Evolutionary conservation across 1,139 yeast species (phyloP).

Genomic region (Debaryomyces psychrophilus): DNA sequence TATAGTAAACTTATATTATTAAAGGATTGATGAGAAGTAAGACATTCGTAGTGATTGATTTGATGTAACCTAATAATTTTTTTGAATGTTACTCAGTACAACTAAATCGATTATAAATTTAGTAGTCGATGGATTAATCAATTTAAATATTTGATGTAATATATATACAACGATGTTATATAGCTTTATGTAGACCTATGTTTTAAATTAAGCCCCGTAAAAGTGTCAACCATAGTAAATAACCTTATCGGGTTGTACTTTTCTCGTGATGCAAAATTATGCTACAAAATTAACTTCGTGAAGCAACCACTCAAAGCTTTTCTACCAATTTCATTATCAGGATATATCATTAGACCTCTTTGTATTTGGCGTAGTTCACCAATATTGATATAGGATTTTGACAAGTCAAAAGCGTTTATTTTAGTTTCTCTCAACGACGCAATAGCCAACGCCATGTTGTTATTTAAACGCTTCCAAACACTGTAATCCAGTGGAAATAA

Average conservation of each 20-base stretch:
- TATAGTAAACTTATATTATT: neutral
- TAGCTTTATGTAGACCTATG: neutral
- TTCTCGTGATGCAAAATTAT: constrained; percentile 7
- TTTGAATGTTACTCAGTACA: neutral
- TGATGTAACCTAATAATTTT: neutral
- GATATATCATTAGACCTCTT: constrained; percentile 50
- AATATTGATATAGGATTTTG: constrained; percentile 50
- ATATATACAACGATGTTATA: neutral
- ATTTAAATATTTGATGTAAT: neutral
- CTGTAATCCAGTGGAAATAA: constrained; percentile 70
- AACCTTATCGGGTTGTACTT: constrained; percentile 7
- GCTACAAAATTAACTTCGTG: neutral
- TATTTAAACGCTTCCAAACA: constrained; percentile 68
- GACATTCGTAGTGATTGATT: constrained; percentile 4
- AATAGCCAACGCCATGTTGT: constrained; percentile 46
- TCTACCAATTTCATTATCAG: constrained; percentile 21
- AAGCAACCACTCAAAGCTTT: constrained; percentile 18
- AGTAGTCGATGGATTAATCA: neutral
- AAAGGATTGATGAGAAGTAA: constrained; percentile 5
- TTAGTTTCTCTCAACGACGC: constrained; percentile 54
- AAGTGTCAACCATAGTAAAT: constrained; percentile 4
- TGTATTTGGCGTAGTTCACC: constrained; percentile 59
- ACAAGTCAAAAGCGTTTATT: constrained; percentile 54
- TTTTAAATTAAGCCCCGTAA: neutral
- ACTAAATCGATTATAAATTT: neutral